Conservation (phyloP, 768 basidiomycete genomes). For the Sporobolomyces roseus region DNA sequence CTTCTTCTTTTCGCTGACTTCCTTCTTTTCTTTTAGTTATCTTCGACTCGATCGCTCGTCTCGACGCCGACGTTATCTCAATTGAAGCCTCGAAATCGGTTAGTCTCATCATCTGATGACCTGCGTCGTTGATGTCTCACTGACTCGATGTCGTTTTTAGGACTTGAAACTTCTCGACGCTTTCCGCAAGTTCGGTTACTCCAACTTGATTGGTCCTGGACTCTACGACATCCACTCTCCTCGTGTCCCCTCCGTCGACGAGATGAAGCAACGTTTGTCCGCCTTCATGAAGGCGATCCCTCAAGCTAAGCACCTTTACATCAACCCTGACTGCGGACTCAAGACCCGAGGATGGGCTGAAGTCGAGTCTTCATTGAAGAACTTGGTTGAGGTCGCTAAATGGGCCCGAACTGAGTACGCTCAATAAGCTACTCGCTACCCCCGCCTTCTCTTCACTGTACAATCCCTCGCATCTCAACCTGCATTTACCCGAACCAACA, state of each 20-base stretch:
- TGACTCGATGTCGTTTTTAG: no score
- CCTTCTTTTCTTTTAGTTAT: constrained; percentile 62
- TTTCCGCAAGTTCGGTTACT: constrained; percentile 5
- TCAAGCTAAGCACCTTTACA: constrained; percentile 56
- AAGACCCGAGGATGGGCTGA: constrained; percentile 66
- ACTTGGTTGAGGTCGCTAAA: constrained; percentile 84
- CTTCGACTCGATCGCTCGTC: constrained; percentile 90
- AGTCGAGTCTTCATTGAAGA: constrained; percentile 48
- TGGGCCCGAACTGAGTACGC: constrained; percentile 79
- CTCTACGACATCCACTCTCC: constrained; percentile 73
- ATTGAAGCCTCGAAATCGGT: constrained; percentile 28
- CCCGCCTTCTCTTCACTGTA: not conserved
- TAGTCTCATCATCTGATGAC: no score
- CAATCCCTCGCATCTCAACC: constrained; percentile 14
- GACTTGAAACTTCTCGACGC: constrained; percentile 2
- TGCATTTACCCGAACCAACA: not conserved
- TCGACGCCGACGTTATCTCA: constrained; percentile 95
- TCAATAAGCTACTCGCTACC: not conserved
- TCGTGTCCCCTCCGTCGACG: constrained; percentile 86
- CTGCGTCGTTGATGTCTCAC: no score
- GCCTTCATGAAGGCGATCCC: constrained; percentile 59
- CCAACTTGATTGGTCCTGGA: constrained; percentile 69
- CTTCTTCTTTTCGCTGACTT: constrained; percentile 43
- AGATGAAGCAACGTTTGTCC: constrained; percentile 88
- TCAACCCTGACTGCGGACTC: constrained; percentile 97